These are phyloP conservation scores for Gaeumannomyces tritici DNA, from an alignment of 2,329 filamentous ascomycete genomes.

Conservation along the genomic window DNA sequence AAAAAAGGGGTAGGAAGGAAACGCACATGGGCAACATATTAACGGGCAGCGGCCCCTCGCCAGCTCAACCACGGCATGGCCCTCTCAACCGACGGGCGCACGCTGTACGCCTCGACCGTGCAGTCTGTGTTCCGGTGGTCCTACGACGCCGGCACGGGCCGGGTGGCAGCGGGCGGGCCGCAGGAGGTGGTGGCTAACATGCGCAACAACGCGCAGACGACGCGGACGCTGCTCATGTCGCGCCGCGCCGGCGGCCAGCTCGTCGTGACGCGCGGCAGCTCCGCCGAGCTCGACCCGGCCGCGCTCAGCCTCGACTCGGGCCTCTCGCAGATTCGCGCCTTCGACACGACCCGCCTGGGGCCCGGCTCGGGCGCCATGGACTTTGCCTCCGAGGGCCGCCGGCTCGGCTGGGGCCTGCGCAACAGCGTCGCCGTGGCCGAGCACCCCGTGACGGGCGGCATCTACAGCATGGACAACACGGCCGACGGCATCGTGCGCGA, in stretches of 20 bases:
- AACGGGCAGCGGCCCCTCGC: neutral
- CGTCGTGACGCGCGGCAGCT: constrained; percentile 41
- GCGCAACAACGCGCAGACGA: constrained; percentile 41
- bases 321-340: constrained; percentile 50
- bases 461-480: constrained; percentile 60
- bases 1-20: no score
- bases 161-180: constrained; percentile 23
- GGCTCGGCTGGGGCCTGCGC: constrained; percentile 59
- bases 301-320: constrained; percentile 38
- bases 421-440: constrained; percentile 60
- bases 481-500: constrained; percentile 52
- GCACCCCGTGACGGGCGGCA: constrained; percentile 39
- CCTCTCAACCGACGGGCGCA: constrained; percentile 33
- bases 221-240: constrained; percentile 52
- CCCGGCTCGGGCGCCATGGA: constrained; percentile 23
- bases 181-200: constrained; percentile 42
- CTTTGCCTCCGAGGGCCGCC: constrained; percentile 35
- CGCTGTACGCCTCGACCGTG: constrained; percentile 41
- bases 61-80: constrained; percentile 42
- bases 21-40: neutral
- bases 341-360: constrained; percentile 20
- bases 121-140: constrained; percentile 47
- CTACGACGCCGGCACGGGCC: constrained; percentile 43
- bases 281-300: constrained; percentile 41
- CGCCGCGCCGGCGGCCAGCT: constrained; percentile 39